These are phyloP conservation scores for Anthracocystis panici-leucophaei DNA, from an alignment of 1,284 basidiomycete genomes.

Conservation along the genomic window DNA sequence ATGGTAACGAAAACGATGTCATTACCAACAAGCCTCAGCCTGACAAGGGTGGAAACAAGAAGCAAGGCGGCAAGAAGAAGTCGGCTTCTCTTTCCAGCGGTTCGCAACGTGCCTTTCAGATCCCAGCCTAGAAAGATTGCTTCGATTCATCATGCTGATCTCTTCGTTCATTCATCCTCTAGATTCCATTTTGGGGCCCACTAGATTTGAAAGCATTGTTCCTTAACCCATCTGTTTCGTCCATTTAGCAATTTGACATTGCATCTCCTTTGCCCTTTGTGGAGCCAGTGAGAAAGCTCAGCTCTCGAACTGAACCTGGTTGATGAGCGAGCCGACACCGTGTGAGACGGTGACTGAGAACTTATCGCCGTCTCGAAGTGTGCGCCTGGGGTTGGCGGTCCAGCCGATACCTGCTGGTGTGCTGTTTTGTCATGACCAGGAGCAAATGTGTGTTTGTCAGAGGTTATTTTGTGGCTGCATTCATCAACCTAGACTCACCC, in stretches of 20 bases:
- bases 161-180: background rate
- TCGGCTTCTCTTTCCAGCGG: slow-evolving; percentile 32
- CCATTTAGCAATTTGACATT: background rate
- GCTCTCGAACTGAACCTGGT: slow-evolving; percentile 69
- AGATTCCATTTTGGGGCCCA: background rate
- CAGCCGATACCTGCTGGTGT: slow-evolving; percentile 71
- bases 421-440: slow-evolving; percentile 20
- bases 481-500: slow-evolving; percentile 19
- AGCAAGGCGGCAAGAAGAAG: slow-evolving; percentile 26
- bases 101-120: slow-evolving; percentile 39
- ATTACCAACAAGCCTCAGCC: slow-evolving; percentile 27
- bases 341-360: slow-evolving; percentile 70
- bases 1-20: slow-evolving; percentile 44
- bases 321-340: slow-evolving; percentile 72
- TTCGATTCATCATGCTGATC: background rate
- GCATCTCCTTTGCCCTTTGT: too few species aligned
- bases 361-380: slow-evolving; percentile 70
- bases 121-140: slow-evolving; percentile 12
- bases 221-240: background rate
- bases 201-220: background rate
- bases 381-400: slow-evolving; percentile 61
- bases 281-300: background rate
- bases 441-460: too few species aligned
- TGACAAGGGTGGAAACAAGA: slow-evolving; percentile 14
- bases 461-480: too few species aligned